Base-by-base conservation (phyloP, 2,329 filamentous ascomycete species). In the Scedosporium minutisporum region DNA sequence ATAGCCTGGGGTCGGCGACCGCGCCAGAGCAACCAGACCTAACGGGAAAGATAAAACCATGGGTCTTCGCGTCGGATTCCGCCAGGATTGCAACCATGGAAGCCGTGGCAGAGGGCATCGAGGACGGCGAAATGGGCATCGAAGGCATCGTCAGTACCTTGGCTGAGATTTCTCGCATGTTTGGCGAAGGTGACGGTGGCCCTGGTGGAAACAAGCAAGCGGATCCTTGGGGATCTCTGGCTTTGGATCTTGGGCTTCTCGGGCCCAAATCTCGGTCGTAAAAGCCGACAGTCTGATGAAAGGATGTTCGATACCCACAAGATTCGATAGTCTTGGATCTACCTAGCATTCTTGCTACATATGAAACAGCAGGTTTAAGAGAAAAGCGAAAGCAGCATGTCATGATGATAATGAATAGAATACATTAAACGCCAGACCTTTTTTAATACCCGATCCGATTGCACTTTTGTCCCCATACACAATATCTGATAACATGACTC, bases 41-140 rank as follows among this genome's bases (percentile, higher is more conserved):
- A 3, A 73, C 76, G 21, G 72, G 69, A 38, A 76, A 77, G 53
- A 76, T 84, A 58, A 78, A 79, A 65, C 80, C 81, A 9, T 88
- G 86, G 85, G 78, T 84, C 7, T 79, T 78, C 66, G 84, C 86
- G 1, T 80, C 84, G 1, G 81, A 87, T 63, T 78, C 82, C 3
- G 83, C 84, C 66, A 86, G 85, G 67, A 82, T 85, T 62, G 73
- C 78, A 1, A 85, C 80, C 1, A 76, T 86, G 10, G 83, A 87
- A 67, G 72, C 75, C 7, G 81, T 87, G 10, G 80, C 82, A 7
- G 84, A 86, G 68, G 82, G 80, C 65, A 77, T 87, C 2, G 84
- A 88, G 61, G 75, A 78, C 61, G 85, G 85, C 0, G 80, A 85
- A 66, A 68, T 80, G 12, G 81, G 82, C 2, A 71, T 87, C 21